These are phyloP conservation scores for Microsporum audouinii DNA, from an alignment of 2,329 filamentous ascomycete species.

Conservation along the genomic window DNA sequence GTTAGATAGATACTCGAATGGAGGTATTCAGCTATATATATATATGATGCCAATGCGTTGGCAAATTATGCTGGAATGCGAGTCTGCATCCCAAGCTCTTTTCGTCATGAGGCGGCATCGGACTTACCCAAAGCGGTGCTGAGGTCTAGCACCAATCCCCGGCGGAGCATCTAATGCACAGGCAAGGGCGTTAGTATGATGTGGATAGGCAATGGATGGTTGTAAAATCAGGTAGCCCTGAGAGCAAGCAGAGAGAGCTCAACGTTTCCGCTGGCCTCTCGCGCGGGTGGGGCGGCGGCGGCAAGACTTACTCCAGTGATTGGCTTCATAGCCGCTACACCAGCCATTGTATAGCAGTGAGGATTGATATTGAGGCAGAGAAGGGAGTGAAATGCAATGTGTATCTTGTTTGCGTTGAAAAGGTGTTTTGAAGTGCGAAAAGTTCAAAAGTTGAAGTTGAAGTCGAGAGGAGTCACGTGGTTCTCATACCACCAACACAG, in stretches of 20 bases:
- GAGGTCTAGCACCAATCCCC: constrained; percentile 54
- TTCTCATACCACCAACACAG: background rate
- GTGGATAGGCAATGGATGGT: background rate
- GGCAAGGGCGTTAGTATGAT: background rate
- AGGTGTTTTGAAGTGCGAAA: constrained; percentile 9
- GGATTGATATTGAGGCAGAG: constrained; percentile 15
- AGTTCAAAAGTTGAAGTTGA: constrained; percentile 7
- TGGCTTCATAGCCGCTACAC: constrained; percentile 36
- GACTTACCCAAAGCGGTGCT: constrained; percentile 54
- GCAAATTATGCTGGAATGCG: background rate
- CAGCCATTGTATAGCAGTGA: constrained; percentile 12
- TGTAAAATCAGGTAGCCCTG: background rate
- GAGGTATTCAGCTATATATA: background rate
- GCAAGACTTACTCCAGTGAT: constrained; percentile 37
- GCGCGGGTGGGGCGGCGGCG: background rate
- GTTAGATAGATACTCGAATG: background rate
- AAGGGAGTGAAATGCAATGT: constrained; percentile 14
- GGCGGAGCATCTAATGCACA: constrained; percentile 50
- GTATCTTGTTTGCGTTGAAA: background rate
- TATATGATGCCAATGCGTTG: background rate
- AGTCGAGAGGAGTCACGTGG: background rate
- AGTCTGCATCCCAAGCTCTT: background rate
- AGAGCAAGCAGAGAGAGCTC: background rate
- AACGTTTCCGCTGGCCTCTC: background rate
- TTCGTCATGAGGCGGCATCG: background rate